Evolutionary conservation across 495 filamentous ascomycete species (phyloP), one percentile per base, ranked within the genome.

Genomic region (Annulohypoxylon nitens): DNA sequence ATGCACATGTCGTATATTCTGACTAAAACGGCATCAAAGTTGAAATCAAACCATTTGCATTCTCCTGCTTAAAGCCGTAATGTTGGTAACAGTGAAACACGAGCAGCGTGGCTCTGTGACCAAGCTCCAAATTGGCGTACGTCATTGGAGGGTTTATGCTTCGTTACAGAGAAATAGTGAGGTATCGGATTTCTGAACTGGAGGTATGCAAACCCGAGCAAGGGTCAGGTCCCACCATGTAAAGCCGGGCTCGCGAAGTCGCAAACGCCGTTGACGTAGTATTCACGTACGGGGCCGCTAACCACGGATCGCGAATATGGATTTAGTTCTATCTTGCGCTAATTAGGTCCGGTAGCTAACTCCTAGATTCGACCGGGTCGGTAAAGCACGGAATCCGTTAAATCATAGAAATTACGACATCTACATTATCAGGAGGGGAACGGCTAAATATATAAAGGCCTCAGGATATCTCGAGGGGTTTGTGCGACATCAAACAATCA

Each of bases 191-290:
- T 58, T 58, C 51, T 47, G 39, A 47, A 30, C 48, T 58, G 51
- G 51, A 66, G 51, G n/a, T 47, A 47, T 39, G 39, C 14, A 66
- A 66, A 47, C n/a, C 50, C 63, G 63, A 66, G 10, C 3, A 51
- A 8, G 48, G 36, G 33, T n/a, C 5, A 45, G 12, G 16, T 6
- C 16, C 12, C 43, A n/a, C 16, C 4, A 25, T 14, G 2, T 66
- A 57, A 57, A 45, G 39, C 53, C 63, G 51, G 20, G 7, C 23
- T 33, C 23, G 25, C 50, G 50, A 54, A 33, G 11, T 9, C 1
- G 23, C 23, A 70, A 54, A 47, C 26, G 23, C 39, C 2, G 34
- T 54, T 64, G 33, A 43, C 47, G 61, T 54, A 41, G 18, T 7
- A 41, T 10, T 12, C 43, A 37, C 48, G 8, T 11, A n/a, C 3